These are phyloP conservation scores for Cucurbita ficifolia DNA, from an alignment of 306 rosid species.

Conservation along the genomic window DNA sequence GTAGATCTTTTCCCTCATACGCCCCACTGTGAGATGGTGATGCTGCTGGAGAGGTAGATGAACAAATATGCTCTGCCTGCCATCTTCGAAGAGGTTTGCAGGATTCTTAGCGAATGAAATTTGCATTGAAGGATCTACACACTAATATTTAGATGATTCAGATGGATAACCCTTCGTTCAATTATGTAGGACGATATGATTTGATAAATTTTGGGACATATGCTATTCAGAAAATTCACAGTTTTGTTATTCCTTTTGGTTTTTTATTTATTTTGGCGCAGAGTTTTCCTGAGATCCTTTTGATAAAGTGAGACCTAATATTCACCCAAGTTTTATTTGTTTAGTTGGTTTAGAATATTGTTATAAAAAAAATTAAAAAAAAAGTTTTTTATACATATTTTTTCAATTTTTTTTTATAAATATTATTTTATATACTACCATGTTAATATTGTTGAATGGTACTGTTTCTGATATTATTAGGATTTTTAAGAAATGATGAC, in stretches of 20 bases:
- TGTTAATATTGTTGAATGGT: neutral
- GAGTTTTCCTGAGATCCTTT: neutral
- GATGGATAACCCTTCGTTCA: neutral
- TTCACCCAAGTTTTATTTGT: neutral
- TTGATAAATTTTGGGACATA: neutral
- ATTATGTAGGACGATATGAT: neutral
- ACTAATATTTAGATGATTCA: neutral
- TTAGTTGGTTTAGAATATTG: neutral
- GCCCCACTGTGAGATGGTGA: constrained; percentile 76
- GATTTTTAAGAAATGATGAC: too few species aligned
- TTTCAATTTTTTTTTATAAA: too few species aligned
- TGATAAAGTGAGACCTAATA: neutral
- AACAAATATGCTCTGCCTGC: neutral
- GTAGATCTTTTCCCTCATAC: constrained; percentile 96
- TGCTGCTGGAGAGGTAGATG: constrained; percentile 79
- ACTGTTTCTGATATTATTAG: neutral
- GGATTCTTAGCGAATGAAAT: neutral
- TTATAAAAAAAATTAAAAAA: too few species aligned
- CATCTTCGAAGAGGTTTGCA: neutral
- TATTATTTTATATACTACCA: too few species aligned
- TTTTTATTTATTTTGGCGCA: neutral
- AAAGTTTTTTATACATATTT: too few species aligned
- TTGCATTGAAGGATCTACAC: neutral
- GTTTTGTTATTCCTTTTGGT: neutral
- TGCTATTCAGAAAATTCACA: neutral